Base-by-base conservation (phyloP, 352 stramenopile genomes). In the Phytophthora hybrid region DNA sequence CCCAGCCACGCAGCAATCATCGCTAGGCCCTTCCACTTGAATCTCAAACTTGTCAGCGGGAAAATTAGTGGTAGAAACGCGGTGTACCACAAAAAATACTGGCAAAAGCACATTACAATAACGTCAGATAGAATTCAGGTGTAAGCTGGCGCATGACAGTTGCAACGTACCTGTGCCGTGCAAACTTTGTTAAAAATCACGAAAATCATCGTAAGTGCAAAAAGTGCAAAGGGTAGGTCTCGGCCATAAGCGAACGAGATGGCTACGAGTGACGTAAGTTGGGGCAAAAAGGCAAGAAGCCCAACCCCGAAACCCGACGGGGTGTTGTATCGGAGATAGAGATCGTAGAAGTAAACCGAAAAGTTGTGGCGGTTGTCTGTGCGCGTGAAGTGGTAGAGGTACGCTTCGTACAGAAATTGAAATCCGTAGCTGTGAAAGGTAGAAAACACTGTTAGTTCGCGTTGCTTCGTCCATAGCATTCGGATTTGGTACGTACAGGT, bases 41-140 rank as follows among this genome's bases (percentile, higher is more conserved):
- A 34, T 31, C 65, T 67, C 11, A 96, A 66, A 31, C 71, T 90
- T 55, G 87, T 93, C 34, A 83, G 68, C 9, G 91, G 93, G 21
- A 97, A 88, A 49, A 97, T 85, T 19, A 98, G 77, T 29, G 96
- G 95, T 16, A 98, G 71, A 66, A 98, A 91, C 13, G 77, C 85
- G 1, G 98, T 93, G 78, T 99, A 99, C 98, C 98, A 99, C 49
- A 98, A 87, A 77, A 99, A 99, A 74, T 99, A 99, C 91, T 99
- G 82, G 81, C 31, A 80, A 97, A 63, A 37, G 46, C 66, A 52
- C 19, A 56, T 39, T 11, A 21, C 4, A 39, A 8, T 26, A 32
- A 41, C 39, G 37, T 78, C 11, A 81, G 51, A 18, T 29, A 19
- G 9, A 57, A 10, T 7, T 72, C n/a, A 14, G 37, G 14, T 18